Evolutionary conservation across 2,329 filamentous ascomycete genomes (phyloP).

Genomic region (Fusarium humuli): DNA sequence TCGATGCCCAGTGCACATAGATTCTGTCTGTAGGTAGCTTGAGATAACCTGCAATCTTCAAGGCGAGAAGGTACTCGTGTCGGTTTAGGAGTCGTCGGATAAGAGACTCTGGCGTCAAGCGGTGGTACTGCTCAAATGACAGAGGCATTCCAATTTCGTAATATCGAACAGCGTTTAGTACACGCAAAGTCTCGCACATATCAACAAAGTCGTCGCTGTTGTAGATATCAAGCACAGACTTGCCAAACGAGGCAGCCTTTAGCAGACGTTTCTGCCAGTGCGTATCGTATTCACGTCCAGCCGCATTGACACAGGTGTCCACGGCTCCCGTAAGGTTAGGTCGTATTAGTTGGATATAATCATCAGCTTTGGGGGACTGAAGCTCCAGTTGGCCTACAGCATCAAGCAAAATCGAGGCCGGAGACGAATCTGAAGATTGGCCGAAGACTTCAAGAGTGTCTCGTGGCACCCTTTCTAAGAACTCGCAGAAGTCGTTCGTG

Average conservation of each 20-base stretch:
- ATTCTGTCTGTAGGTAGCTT: constrained; percentile 88
- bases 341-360: constrained; percentile 95
- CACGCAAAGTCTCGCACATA: constrained; percentile 93
- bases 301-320: constrained; percentile 91
- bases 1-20: constrained; percentile 96
- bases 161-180: constrained; percentile 91
- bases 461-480: constrained; percentile 91
- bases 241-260: constrained; percentile 97
- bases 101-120: constrained; percentile 89
- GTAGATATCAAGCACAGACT: constrained; percentile 96
- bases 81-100: constrained; percentile 87
- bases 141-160: constrained; percentile 91
- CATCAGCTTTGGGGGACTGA: constrained; percentile 96
- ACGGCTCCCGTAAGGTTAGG: constrained; percentile 91
- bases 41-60: constrained; percentile 89
- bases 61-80: constrained; percentile 89
- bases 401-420: constrained; percentile 92
- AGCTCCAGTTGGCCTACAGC: constrained; percentile 91
- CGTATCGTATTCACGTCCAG: constrained; percentile 88
- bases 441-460: constrained; percentile 91
- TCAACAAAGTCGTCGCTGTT: constrained; percentile 99
- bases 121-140: constrained; percentile 93
- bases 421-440: constrained; percentile 86
- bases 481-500: constrained; percentile 95
- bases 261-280: constrained; percentile 96